Conservation (phyloP, 1,139 yeast species). For the Pichia terricola region DNA sequence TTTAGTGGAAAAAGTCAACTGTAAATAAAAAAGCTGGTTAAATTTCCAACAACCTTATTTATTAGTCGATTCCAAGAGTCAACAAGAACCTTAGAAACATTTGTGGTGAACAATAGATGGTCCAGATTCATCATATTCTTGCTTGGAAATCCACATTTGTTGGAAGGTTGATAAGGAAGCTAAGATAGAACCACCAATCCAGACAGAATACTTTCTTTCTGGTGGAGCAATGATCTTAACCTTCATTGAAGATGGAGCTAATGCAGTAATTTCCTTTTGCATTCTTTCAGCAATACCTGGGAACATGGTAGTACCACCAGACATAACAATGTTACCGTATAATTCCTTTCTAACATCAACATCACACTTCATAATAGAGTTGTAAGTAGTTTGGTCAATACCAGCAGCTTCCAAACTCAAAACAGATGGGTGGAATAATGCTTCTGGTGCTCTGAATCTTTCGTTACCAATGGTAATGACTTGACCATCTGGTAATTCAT, state of each 20-base stretch:
- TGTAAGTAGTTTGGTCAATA: constrained; percentile 98
- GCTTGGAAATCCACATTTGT: constrained; percentile 99
- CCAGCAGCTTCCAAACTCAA: constrained; percentile 98
- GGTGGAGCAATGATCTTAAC: constrained; percentile 99
- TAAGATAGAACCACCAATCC: constrained; percentile 99
- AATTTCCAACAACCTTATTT: too few species aligned
- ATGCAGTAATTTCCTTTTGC: constrained; percentile 99
- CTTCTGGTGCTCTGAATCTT: constrained; percentile 99
- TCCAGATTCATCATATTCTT: constrained; percentile 99
- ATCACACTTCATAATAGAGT: constrained; percentile 99
- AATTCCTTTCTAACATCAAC: constrained; percentile 98
- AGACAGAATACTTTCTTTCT: constrained; percentile 99
- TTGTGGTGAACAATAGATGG: constrained; percentile 99
- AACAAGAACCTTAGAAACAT: constrained; percentile 66
- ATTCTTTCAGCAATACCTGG: constrained; percentile 99
- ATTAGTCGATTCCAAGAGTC: too few species aligned
- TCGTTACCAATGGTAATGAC: constrained; percentile 99
- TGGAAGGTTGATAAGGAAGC: constrained; percentile 99
- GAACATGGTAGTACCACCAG: constrained; percentile 99
- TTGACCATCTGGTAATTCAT: constrained; percentile 99
- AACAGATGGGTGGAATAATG: constrained; percentile 97
- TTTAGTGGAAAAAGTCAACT: too few species aligned
- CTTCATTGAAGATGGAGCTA: constrained; percentile 99
- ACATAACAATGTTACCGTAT: constrained; percentile 98
- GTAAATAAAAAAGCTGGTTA: too few species aligned